Evolutionary conservation across 78 protist species (phyloP), one percentile per base, ranked within the genome.

Genomic region (Creolimax fragrantissima): DNA sequence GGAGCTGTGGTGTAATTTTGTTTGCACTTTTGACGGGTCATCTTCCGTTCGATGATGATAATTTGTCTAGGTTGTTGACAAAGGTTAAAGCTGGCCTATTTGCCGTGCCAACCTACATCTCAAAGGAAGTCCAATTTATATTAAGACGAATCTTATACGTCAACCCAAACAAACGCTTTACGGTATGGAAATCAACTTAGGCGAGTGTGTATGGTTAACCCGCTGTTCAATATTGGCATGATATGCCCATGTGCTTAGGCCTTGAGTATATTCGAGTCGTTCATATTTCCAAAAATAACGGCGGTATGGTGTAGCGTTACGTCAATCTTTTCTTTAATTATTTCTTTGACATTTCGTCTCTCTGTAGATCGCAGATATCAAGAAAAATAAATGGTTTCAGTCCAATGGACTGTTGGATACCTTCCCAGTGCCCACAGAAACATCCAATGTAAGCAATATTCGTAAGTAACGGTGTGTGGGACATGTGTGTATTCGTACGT

Each of bases 31-130:
- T 95, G 32, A 94, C 95, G 93, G 99, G 99, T 7, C 39, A 84
- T 43, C 91, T 97, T 41, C 99, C 99, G 44, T 98, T 98, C 85
- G 96, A 97, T 81, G 97, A 95, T 45, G 95, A 94, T 17, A 96
- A 96, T 93, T 88, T 97, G 44, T 88, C 89, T 35, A 37, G 74
- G 74, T 42, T 90, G 35, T 42, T 90, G 2, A 90, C 81, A 11
- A 88, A 88, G 66, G 92, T 90, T 4, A 90, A 90, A 42, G 92
- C 7, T 37, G 92, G 92, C 32, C 2, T 7, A 11, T 90, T 90
- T n/a, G 32, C 42, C 41, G 83, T 90, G 0, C 92, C 92, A n/a
- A 7, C 37, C n/a, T 42, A 90, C 2, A 41, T 90, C 43, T 4
- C 74, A 24, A n/a, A 42, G 35, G 74, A 32, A 7, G 92, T 81